Percentiles rank a stretch among this genome's conserved stretches.
phyloP scores from a whole-genome alignment of 805 yeast genomes.

The Kodamaea kakaduensis region DNA sequence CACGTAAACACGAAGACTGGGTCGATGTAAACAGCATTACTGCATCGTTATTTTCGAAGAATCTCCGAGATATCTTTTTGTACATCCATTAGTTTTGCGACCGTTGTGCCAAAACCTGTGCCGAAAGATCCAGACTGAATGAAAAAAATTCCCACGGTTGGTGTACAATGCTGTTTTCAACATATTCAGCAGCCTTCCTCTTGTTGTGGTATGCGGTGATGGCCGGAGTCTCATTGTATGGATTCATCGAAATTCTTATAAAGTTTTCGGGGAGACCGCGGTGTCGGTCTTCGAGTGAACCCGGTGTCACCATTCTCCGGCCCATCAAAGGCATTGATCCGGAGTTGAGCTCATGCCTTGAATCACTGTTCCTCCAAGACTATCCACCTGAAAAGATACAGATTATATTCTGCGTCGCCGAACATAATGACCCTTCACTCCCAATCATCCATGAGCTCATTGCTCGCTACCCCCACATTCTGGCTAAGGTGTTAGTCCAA shows the following conservation, averaged over 20 bases:
- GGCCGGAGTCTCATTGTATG: conserved; percentile 33
- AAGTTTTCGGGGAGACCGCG: conserved; percentile 26
- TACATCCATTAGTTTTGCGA: too few species aligned
- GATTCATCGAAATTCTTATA: conserved; percentile 35
- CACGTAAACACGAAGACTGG: too few species aligned
- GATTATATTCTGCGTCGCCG: conserved; percentile 73
- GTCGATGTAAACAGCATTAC: too few species aligned
- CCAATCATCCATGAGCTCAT: conserved; percentile 51
- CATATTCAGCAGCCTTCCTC: conserved; percentile 13
- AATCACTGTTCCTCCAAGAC: conserved; percentile 62
- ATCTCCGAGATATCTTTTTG: too few species aligned
- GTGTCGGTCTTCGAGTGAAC: conserved; percentile 11
- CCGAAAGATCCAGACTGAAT: not conserved
- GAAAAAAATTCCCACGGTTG: not conserved
- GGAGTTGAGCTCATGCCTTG: conserved; percentile 63
- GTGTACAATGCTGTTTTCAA: conserved; percentile 6
- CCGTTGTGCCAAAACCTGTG: too few species aligned
- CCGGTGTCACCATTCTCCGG: conserved; percentile 66
- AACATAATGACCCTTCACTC: conserved; percentile 58
- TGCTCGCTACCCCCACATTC: conserved; percentile 49
- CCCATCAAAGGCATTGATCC: conserved; percentile 86
- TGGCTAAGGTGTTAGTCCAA: conserved; percentile 52
- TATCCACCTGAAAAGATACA: conserved; percentile 62
- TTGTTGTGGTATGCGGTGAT: conserved; percentile 40
- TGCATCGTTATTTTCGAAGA: too few species aligned